Evolutionary conservation across 495 filamentous ascomycete genomes (phyloP), one percentile per base, ranked within the genome.

Genomic region (Letharia lupina): DNA sequence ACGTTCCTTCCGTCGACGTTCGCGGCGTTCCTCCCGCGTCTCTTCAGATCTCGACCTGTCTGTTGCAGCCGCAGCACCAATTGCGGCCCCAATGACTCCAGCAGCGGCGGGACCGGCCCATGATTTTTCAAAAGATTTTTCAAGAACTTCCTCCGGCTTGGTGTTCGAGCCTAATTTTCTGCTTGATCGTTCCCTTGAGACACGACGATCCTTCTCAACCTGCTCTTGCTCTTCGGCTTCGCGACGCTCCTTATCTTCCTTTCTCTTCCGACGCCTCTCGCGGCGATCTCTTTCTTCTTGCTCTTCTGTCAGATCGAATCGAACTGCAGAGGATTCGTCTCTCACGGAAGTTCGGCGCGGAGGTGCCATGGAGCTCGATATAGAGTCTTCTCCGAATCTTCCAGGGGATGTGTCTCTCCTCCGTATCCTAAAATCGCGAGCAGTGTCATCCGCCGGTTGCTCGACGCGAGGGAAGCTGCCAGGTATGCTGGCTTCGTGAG

Each of bases 241-340:
- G 18, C 33, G 66, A 33, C 67, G 64, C 40, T 67, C 65, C 31
- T 68, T 67, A 16, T 78, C 70, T 33, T 75, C 64, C 18, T 67
- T 67, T 42, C 72, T 70, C 31, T 70, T 65, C 28, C 73, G 79
- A 11, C 74, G 77, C 58, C 69, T 72, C 20, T 75, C 72, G 33
- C 74, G 73, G 63, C 77, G 75, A 61, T 82, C 77, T 52, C 75
- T 74, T 37, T 80, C 78, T 16, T 70, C 76, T 69, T 81, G 79
- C 65, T 83, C 80, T 58, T 80, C 71, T 2, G 81, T 80, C 64
- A 82, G 66, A 42, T 79, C 73, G 65, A 83, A 83, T 35, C 74
- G 73, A 15, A 83, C 81, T 57, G 77, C 77, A 23, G 79, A 77
- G 52, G 61, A 60, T 18, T 78, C 75, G 39, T 82, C 79, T 66